These are phyloP conservation scores for Cnidoscolus chayamansa DNA, from an alignment of 441 rosid species.

Conservation along the genomic window DNA sequence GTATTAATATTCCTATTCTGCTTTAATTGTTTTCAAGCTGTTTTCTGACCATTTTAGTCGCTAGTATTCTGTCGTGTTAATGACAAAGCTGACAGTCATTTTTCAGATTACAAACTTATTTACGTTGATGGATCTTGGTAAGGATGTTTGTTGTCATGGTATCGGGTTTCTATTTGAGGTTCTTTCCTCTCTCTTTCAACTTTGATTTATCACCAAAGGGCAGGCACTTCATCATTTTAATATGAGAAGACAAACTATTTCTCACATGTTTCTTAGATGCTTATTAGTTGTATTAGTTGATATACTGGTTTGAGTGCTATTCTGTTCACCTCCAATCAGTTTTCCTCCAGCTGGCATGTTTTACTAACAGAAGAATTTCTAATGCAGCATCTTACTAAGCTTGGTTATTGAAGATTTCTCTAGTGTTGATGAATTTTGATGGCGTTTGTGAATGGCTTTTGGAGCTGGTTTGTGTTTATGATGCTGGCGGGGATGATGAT, in stretches of 20 bases:
- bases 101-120: background rate
- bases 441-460: slow-evolving; percentile 37
- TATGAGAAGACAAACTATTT: background rate
- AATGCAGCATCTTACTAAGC: slow-evolving; percentile 32
- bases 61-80: background rate
- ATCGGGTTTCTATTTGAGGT: background rate
- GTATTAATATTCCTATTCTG: background rate
- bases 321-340: slow-evolving; percentile 8
- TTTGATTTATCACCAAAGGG: background rate
- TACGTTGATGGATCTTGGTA: background rate
- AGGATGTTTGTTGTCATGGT: background rate
- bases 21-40: background rate
- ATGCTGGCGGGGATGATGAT: slow-evolving; percentile 31
- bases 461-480: slow-evolving; percentile 31
- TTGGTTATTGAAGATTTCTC: slow-evolving; percentile 16
- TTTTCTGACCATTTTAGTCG: background rate
- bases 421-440: slow-evolving; percentile 20
- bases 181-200: background rate
- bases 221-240: background rate
- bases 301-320: background rate
- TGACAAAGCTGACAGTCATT: background rate
- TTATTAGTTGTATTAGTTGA: background rate
- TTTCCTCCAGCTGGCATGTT: slow-evolving; percentile 15
- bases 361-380: slow-evolving; percentile 25
- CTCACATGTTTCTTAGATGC: background rate